Evolutionary conservation across 805 yeast genomes (phyloP).

Genomic region (Schwanniomyces pseudopolymorphus): DNA sequence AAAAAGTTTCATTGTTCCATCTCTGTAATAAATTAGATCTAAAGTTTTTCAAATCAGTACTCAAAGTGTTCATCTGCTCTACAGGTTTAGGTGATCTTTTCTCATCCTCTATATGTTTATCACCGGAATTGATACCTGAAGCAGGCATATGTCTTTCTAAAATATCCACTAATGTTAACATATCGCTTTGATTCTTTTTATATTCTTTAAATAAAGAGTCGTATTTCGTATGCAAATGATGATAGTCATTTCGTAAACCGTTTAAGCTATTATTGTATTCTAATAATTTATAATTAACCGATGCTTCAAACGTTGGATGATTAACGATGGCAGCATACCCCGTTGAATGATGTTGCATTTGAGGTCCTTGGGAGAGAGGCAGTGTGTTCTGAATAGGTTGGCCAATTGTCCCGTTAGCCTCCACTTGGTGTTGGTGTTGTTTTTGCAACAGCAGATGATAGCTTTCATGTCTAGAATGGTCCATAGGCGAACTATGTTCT

Average conservation of each 20-base stretch:
- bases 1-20: conserved; percentile 1
- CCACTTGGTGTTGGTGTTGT: conserved; percentile 12
- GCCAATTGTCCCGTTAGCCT: background rate
- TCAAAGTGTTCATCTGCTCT: background rate
- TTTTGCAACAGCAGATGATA: conserved; percentile 5
- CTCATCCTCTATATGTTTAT: conserved; percentile 1
- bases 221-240: conserved; percentile 42
- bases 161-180: conserved; percentile 51
- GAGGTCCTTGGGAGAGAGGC: conserved; percentile 2
- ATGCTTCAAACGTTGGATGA: conserved; percentile 15
- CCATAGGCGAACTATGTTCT: background rate
- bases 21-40: conserved; percentile 7
- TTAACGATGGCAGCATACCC: conserved; percentile 9
- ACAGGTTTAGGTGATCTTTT: background rate
- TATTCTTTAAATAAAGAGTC: conserved; percentile 50
- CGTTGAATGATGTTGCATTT: conserved; percentile 9
- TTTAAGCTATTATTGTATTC: conserved; percentile 41
- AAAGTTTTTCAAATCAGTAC: conserved; percentile 9
- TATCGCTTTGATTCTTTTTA: conserved; percentile 50
- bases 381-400: background rate
- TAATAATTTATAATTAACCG: conserved; percentile 21
- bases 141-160: conserved; percentile 23
- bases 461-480: background rate
- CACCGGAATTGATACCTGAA: conserved; percentile 7
- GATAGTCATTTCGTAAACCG: conserved; percentile 42